Percentiles rank a stretch among this genome's conserved stretches.
phyloP scores from a whole-genome alignment of 1,284 basidiomycete species.

The Cryptococcus sp. region DNA sequence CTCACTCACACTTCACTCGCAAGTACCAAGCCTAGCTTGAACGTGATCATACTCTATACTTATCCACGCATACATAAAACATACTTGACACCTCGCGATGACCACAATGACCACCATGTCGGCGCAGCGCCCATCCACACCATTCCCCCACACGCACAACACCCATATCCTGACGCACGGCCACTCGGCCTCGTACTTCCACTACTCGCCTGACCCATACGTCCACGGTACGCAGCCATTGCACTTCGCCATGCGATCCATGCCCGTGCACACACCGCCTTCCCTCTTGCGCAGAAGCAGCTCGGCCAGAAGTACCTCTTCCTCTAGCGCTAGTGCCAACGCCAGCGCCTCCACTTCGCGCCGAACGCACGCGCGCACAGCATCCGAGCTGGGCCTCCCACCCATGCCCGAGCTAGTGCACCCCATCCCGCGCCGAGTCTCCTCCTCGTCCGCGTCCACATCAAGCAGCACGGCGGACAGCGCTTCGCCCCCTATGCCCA shows the following conservation, averaged over 20 bases:
- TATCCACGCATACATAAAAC: neutral
- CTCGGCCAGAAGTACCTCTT: slow-evolving; percentile 3
- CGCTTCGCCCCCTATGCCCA: slow-evolving; percentile 11
- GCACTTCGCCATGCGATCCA: slow-evolving; percentile 36
- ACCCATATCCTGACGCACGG: slow-evolving; percentile 15
- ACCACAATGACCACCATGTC: slow-evolving; percentile 13
- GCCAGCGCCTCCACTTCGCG: neutral
- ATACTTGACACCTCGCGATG: slow-evolving; percentile 8
- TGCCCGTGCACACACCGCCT: slow-evolving; percentile 35
- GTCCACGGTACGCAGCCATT: slow-evolving; percentile 26
- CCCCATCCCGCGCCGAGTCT: slow-evolving; percentile 2
- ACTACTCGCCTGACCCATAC: slow-evolving; percentile 14
- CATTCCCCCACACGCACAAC: slow-evolving; percentile 26
- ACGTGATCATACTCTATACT: neutral
- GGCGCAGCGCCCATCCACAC: slow-evolving; percentile 25
- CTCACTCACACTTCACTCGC: no score
- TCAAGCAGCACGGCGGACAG: slow-evolving; percentile 2
- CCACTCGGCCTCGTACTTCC: slow-evolving; percentile 10
- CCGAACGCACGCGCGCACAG: neutral
- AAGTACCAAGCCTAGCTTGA: no score
- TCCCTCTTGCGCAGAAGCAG: slow-evolving; percentile 32
- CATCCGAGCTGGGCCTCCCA: slow-evolving; percentile 1
- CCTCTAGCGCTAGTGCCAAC: slow-evolving; percentile 4
- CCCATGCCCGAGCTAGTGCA: neutral
- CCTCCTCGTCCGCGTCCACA: slow-evolving; percentile 4